Conservation (phyloP, 2,329 filamentous ascomycete genomes). For the Zasmidium angulare region DNA sequence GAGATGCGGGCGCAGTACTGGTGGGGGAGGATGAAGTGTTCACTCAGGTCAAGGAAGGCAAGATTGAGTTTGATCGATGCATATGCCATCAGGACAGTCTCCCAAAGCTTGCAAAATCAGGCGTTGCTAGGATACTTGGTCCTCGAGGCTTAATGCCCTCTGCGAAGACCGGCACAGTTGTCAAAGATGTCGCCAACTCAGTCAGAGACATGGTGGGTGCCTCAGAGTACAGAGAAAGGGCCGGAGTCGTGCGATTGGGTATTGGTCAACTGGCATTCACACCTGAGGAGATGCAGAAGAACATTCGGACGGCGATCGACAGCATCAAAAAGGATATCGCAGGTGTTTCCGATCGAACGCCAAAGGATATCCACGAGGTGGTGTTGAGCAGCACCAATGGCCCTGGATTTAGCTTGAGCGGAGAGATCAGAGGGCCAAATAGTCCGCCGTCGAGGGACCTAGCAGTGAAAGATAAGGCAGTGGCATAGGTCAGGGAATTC, state of each 20-base stretch:
- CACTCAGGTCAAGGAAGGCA: conserved; percentile 70
- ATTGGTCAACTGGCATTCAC: conserved; percentile 88
- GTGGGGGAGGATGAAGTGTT: conserved; percentile 88
- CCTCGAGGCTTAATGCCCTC: conserved; percentile 92
- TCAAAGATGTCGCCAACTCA: conserved; percentile 71
- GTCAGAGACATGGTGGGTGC: conserved; percentile 82
- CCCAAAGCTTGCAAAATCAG: conserved; percentile 75
- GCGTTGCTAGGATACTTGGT: conserved; percentile 77
- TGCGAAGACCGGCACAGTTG: conserved; percentile 82
- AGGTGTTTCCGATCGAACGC: conserved; percentile 61
- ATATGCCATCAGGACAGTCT: conserved; percentile 81
- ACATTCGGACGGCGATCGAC: conserved; percentile 75
- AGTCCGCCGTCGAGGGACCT: conserved; percentile 47
- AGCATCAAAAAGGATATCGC: conserved; percentile 76
- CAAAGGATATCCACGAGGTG: conserved; percentile 72
- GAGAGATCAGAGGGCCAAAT: conserved; percentile 66
- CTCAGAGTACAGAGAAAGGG: conserved; percentile 80
- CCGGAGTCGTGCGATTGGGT: conserved; percentile 83
- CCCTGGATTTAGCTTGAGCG: conserved; percentile 83
- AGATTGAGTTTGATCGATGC: conserved; percentile 83
- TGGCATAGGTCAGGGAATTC: background rate
- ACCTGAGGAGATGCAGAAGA: conserved; percentile 79
- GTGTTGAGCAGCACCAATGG: conserved; percentile 84
- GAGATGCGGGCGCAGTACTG: conserved; percentile 73
- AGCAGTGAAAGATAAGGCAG: conserved; percentile 5